These are phyloP conservation scores for Hypoxylon sp. DNA, from an alignment of 2,329 filamentous ascomycete species.

Conservation along the genomic window DNA sequence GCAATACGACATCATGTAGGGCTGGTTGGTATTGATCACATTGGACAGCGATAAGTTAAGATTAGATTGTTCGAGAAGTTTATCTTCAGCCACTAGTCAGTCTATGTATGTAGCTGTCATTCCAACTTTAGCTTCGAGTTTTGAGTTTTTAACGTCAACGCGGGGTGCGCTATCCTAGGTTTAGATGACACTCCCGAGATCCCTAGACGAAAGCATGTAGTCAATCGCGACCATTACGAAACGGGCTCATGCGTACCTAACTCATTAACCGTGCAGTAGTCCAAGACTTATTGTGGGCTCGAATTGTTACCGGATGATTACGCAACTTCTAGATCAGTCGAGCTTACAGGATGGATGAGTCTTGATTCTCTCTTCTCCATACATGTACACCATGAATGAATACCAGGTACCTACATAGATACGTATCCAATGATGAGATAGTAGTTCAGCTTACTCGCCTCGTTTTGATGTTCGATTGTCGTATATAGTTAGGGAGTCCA, in stretches of 20 bases:
- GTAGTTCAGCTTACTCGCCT: no score
- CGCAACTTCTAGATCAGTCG: background rate
- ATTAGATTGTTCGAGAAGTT: constrained; percentile 25
- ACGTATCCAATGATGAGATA: no score
- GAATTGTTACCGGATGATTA: background rate
- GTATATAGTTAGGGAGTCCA: no score
- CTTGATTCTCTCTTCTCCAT: no score
- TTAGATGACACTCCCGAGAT: constrained; percentile 3
- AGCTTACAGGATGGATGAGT: no score
- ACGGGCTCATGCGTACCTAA: background rate
- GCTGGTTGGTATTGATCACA: constrained; percentile 29
- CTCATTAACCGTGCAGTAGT: background rate
- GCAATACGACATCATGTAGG: constrained; percentile 42
- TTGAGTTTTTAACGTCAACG: background rate
- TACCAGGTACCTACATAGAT: no score
- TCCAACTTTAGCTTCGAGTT: constrained; percentile 7
- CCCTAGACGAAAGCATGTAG: constrained; percentile 12
- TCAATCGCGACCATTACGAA: constrained; percentile 5
- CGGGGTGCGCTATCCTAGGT: constrained; percentile 10
- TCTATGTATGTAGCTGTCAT: constrained; percentile 12
- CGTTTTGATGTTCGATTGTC: no score
- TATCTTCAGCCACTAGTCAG: constrained; percentile 2
- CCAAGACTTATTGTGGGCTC: background rate
- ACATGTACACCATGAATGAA: no score
- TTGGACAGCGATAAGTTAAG: constrained; percentile 14